A percentile compares a stretch with the other conserved stretches of the same genome.
Conservation (phyloP, 1,139 yeast genomes). For the Lodderomyces jiufengensis region DNA sequence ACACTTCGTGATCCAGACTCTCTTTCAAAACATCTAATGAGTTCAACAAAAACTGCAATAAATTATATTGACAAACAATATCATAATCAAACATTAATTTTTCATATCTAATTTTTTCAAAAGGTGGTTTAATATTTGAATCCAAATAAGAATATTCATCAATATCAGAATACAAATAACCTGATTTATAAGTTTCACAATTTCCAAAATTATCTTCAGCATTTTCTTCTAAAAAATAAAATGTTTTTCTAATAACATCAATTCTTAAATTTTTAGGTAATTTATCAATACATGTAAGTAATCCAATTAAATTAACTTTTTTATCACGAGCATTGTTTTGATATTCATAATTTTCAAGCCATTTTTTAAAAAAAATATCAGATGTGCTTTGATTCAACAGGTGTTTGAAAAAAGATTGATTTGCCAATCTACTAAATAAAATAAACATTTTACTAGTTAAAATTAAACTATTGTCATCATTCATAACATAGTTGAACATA, state of each 20-base stretch:
- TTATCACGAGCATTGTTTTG: constrained; percentile 67
- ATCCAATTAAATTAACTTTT: constrained; percentile 61
- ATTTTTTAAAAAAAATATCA: constrained; percentile 24
- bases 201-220: constrained; percentile 59
- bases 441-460: constrained; percentile 49
- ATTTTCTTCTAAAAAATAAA: constrained; percentile 68
- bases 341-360: constrained; percentile 40
- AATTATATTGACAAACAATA: constrained; percentile 55
- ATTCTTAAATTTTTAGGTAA: constrained; percentile 18
- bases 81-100: constrained; percentile 45
- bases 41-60: constrained; percentile 25
- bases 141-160: constrained; percentile 48
- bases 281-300: constrained; percentile 38
- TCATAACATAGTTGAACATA: constrained; percentile 41
- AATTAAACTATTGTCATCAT: constrained; percentile 46
- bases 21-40: constrained; percentile 20
- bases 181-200: constrained; percentile 59
- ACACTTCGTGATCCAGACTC: constrained; percentile 21
- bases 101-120: constrained; percentile 56
- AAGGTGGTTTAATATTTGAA: constrained; percentile 45
- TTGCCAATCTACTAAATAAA: constrained; percentile 51
- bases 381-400: constrained; percentile 32
- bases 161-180: constrained; percentile 51
- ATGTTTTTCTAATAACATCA: constrained; percentile 49
- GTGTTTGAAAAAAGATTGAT: constrained; percentile 31